A percentile compares a stretch with the other conserved stretches of the same genome.
Evolutionary conservation across 805 yeast genomes (phyloP).

Genomic region (Yamadazyma sp.): DNA sequence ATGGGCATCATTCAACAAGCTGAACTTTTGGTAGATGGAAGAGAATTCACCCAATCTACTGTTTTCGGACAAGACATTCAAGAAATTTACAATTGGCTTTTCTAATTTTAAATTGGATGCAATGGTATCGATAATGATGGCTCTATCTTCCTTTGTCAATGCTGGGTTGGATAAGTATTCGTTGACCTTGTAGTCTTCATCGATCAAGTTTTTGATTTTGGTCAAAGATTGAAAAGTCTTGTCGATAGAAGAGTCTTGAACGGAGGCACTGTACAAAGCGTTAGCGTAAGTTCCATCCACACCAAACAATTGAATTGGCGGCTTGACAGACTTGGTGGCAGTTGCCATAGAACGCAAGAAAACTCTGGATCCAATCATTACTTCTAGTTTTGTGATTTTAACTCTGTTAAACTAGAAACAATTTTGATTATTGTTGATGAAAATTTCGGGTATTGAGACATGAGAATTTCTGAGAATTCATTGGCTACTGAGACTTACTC

Average conservation of each 20-base stretch:
- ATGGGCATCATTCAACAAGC: constrained; percentile 80
- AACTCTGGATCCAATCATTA: constrained; percentile 14
- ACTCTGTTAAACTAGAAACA: constrained; percentile 5
- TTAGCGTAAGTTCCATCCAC: constrained; percentile 96
- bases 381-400: constrained; percentile 1
- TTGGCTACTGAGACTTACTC: constrained; percentile 15
- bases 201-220: constrained; percentile 53
- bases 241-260: constrained; percentile 74
- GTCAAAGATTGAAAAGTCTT: constrained; percentile 65
- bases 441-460: constrained; percentile 11
- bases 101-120: constrained; percentile 53
- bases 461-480: constrained; percentile 9
- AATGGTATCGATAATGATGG: constrained; percentile 63
- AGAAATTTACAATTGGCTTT: constrained; percentile 72
- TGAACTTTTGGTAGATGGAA: constrained; percentile 67
- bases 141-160: constrained; percentile 72
- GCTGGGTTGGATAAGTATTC: constrained; percentile 79
- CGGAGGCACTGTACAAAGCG: constrained; percentile 90
- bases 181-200: constrained; percentile 61
- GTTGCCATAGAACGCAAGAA: constrained; percentile 69
- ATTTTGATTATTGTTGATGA: constrained; percentile 10
- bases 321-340: constrained; percentile 63
- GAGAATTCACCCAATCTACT: constrained; percentile 79
- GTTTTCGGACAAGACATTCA: constrained; percentile 87
- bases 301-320: constrained; percentile 93